A percentile compares a stretch with the other conserved stretches of the same genome.
Conservation (phyloP, 257 asterid species). For the Rubia yunnanensis region DNA sequence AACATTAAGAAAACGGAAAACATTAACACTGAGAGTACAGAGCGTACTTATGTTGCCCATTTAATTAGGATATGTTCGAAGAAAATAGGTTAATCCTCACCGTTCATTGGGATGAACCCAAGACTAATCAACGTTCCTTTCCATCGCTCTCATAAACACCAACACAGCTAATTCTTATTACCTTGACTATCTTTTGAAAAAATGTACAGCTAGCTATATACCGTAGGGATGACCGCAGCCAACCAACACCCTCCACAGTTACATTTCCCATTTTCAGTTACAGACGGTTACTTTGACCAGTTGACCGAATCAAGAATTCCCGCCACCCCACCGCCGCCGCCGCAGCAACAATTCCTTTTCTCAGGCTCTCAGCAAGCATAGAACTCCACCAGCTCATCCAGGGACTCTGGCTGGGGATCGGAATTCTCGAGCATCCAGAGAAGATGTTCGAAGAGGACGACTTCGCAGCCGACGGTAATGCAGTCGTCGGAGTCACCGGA, state of each 20-base stretch:
- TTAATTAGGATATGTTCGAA: background rate
- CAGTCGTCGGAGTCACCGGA: constrained; percentile 26
- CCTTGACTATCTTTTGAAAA: background rate
- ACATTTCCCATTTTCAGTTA: constrained; percentile 10
- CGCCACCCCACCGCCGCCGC: background rate
- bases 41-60: background rate
- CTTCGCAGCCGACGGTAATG: constrained; percentile 68
- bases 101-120: constrained; percentile 11
- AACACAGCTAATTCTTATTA: constrained; percentile 26
- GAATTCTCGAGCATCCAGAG: constrained; percentile 79
- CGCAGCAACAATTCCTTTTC: background rate
- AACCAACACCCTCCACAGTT: constrained; percentile 15
- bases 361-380: constrained; percentile 63
- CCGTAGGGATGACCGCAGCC: constrained; percentile 23
- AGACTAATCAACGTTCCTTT: background rate
- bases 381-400: constrained; percentile 64
- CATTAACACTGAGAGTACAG: background rate
- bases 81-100: constrained; percentile 16
- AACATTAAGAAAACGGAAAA: background rate
- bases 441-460: constrained; percentile 83
- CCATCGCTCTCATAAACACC: background rate
- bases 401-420: constrained; percentile 82
- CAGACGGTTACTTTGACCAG: constrained; percentile 14
- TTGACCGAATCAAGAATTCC: background rate
- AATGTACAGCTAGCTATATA: constrained; percentile 36